Evolutionary conservation across 257 asterid genomes (phyloP), one percentile per base, ranked within the genome.

Genomic region (Pogostemon cablin): DNA sequence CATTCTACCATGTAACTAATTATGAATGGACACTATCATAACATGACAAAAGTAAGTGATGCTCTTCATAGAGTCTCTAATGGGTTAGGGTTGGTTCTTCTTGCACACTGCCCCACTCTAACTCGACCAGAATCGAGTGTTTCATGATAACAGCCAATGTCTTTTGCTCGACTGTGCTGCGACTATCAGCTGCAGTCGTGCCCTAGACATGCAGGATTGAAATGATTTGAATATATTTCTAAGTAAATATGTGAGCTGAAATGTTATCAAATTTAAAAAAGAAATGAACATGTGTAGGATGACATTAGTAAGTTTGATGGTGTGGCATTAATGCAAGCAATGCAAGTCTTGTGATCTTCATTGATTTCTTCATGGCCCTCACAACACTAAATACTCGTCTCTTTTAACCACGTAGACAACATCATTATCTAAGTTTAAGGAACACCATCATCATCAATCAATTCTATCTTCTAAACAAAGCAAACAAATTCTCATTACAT

Each of bases 391-490:
- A 61, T 54, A 20, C 62, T 40, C 7, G 43, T 72, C 55, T 47
- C 37, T 25, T 65, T 67, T 20, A 62, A 64, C 64, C 35, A 32
- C 37, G 54, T 15, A n/a, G 58, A 48, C 82, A 72, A 9, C 58
- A 65, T 71, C 64, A 78, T 62, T 57, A 77, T 65, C 68, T 8
- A 54, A 60, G 54, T 68, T 55, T 44, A 69, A 67, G 65, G 61
- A 54, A 59, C 78, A 79, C 66, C 75, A 74, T 70, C 71, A 78
- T 52, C 17, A 37, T 48, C 35, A 48, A 40, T 68, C 42, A 62
- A 43, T 56, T 44, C 38, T 68, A 37, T 17, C 79, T 60, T 75
- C 70, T 34, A 68, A 41, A 7, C 69, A 32, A 68, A 68, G 79
- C 71, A 68, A 75, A 50, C 6, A 2, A 35, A 54, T 11, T 20